Conservation (phyloP, 805 yeast genomes). For the Metschnikowia aberdeeniae region DNA sequence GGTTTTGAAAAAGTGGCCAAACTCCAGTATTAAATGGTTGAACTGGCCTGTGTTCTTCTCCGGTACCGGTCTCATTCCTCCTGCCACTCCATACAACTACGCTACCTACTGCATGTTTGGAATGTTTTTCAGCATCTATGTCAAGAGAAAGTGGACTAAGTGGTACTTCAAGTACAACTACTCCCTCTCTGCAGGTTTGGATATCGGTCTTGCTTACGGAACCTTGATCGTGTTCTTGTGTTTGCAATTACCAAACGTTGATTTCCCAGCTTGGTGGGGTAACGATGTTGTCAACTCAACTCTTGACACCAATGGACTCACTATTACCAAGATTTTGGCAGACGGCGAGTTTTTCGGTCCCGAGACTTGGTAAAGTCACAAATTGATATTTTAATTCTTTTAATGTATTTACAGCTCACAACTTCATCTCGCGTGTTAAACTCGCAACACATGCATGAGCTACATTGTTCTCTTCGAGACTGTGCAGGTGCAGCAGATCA, state of each 20-base stretch:
- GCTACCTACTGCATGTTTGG: conserved; percentile 47
- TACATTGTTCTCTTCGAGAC: no score
- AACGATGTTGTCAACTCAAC: conserved; percentile 40
- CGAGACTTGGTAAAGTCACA: conserved; percentile 35
- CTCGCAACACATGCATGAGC: no score
- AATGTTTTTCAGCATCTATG: conserved; percentile 33
- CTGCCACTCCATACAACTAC: conserved; percentile 69
- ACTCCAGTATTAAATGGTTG: conserved; percentile 27
- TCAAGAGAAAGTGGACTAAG: conserved; percentile 39
- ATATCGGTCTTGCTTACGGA: conserved; percentile 41
- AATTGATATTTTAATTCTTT: neutral
- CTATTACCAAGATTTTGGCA: conserved; percentile 24
- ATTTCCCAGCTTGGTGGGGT: conserved; percentile 63
- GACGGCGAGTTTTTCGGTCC: conserved; percentile 49
- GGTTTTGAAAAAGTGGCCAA: conserved; percentile 41
- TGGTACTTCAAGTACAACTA: conserved; percentile 45
- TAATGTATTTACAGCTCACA: neutral
- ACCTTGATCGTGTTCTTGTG: conserved; percentile 37
- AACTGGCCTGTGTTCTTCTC: conserved; percentile 42
- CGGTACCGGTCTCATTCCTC: conserved; percentile 62
- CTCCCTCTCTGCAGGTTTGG: conserved; percentile 43
- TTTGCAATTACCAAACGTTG: conserved; percentile 21
- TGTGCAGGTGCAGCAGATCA: no score
- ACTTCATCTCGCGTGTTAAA: no score
- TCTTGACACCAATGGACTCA: conserved; percentile 34